Conservation (phyloP, 371 early-diverging fungal species). For the Apophysomyces variabilis region DNA sequence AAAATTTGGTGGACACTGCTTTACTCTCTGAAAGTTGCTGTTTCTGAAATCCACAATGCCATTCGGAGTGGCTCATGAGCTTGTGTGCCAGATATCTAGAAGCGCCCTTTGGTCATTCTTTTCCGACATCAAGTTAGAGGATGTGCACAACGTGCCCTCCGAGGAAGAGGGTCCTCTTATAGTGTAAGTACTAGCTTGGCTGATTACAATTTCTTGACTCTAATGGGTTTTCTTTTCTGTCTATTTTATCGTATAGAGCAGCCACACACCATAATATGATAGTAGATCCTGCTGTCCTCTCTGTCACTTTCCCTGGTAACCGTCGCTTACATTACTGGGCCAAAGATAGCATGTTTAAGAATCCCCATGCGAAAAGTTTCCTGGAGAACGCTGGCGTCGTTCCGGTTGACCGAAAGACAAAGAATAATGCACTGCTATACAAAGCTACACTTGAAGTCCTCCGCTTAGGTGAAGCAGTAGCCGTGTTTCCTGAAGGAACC, state of each 20-base stretch:
- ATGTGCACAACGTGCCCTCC: constrained; percentile 39
- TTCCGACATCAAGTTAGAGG: constrained; percentile 43
- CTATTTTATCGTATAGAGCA: constrained; percentile 29
- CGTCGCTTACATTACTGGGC: constrained; percentile 65
- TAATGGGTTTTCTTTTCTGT: background rate
- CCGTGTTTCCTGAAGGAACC: constrained; percentile 65
- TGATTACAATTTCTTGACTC: background rate
- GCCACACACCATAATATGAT: constrained; percentile 66
- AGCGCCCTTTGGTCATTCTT: constrained; percentile 57
- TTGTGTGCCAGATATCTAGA: constrained; percentile 46
- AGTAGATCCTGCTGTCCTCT: constrained; percentile 57
- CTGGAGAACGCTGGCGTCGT: constrained; percentile 55
- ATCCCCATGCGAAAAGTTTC: constrained; percentile 43
- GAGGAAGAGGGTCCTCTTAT: constrained; percentile 44
- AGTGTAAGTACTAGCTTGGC: constrained; percentile 34
- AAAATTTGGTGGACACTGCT: no score
- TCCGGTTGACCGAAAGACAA: constrained; percentile 61
- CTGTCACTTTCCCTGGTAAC: constrained; percentile 49
- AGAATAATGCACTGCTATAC: constrained; percentile 56
- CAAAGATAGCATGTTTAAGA: constrained; percentile 56
- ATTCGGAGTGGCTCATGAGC: constrained; percentile 50
- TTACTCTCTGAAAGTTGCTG: no score
- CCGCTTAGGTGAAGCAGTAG: constrained; percentile 54
- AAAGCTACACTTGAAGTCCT: constrained; percentile 53
- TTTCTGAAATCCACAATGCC: constrained; percentile 35